These are phyloP conservation scores for Tulasnella calospora DNA, from an alignment of 768 basidiomycete species.

Conservation along the genomic window DNA sequence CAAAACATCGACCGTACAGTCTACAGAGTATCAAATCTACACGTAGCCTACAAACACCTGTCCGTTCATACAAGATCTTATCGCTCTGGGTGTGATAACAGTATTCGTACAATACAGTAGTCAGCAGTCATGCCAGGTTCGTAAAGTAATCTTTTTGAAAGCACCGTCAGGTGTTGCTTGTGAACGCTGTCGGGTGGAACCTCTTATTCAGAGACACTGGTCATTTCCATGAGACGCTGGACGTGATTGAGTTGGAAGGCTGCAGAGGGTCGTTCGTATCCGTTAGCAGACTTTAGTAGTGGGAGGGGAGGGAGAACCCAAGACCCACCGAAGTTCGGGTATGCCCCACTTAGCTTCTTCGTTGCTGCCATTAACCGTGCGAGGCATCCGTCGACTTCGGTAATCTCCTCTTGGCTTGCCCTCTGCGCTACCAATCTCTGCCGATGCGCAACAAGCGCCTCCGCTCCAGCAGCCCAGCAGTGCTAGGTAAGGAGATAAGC, in stretches of 20 bases:
- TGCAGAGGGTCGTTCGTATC: background rate
- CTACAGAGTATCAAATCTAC: background rate
- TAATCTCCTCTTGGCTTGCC: background rate
- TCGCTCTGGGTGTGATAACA: background rate
- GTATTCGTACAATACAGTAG: background rate
- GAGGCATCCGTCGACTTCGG: background rate
- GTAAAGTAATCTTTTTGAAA: background rate
- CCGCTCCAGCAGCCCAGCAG: background rate
- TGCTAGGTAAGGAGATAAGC: background rate
- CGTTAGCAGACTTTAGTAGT: background rate
- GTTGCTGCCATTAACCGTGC: background rate
- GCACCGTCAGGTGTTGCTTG: background rate
- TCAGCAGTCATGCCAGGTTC: background rate
- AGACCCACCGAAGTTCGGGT: background rate
- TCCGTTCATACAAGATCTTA: background rate
- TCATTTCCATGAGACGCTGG: background rate
- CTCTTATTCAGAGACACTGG: background rate
- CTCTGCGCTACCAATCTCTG: background rate
- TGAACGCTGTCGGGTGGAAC: background rate
- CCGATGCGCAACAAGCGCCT: background rate
- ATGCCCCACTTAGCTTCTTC: background rate
- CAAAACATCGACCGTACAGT: slow-evolving; percentile 4
- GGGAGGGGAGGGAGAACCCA: background rate
- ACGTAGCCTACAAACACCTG: background rate
- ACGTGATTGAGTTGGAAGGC: background rate